Evolutionary conservation across 345 rosid species (phyloP), one percentile per base, ranked within the genome.

Genomic region (Nasturtium officinale): DNA sequence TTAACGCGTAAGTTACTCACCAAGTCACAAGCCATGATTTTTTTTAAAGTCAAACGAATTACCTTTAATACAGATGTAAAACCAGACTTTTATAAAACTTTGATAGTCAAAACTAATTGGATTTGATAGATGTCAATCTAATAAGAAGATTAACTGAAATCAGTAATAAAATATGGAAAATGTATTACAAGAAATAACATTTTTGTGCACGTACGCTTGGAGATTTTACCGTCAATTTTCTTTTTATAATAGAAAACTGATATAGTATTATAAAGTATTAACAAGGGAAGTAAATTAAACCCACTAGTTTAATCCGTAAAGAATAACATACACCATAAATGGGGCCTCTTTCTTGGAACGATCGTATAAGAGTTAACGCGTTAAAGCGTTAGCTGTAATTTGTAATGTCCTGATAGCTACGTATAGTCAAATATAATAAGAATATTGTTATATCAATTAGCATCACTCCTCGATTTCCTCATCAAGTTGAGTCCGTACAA

Each of bases 401-500:
- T 45, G 75, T 69, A 68, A 76, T 53, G 67, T 74, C 74, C 78
- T 67, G 68, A 67, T 35, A 54, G 70, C 52, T 61, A 76, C 69
- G 50, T 60, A 15, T 69, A 42, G 61, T 62, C 62, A 38, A 60
- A 20, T 11, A 58, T 15, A n/a, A 58, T 50, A 30, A 46, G 16
- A 47, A 38, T 20, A 1, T 23, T 73, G 17, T 65, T 65, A 9
- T 64, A 33, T 33, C 58, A 64, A 45, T 7, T 61, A 61, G 23
- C 46, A 69, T 76, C 71, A 55, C 33, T 47, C 75, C 75, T 69
- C 50, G 58, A 68, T 68, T 76, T 76, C 20, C 71, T 76, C 79
- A 54, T 28, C 79, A 76, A 76, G 60, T 76, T 28, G 79, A 60
- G 38, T 69, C 79, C 79, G 79, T 76, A 63, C 75, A 76, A 74